Percentiles rank a stretch among this genome's conserved stretches.
phyloP scores from a whole-genome alignment of 768 basidiomycete genomes.

The Calocybe gangraenosa region DNA sequence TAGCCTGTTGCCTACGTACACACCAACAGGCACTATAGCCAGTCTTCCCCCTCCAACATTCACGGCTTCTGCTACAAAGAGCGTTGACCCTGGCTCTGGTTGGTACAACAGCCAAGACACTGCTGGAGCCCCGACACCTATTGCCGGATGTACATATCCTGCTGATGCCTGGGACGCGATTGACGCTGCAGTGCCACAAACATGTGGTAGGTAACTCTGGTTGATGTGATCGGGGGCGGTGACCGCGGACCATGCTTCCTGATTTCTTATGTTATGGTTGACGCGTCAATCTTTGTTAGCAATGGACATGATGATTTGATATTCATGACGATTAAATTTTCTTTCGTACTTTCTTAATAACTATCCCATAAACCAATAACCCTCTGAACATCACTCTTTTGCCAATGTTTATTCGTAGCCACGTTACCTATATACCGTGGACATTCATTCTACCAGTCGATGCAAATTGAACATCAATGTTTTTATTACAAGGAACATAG shows the following conservation, averaged over 20 bases:
- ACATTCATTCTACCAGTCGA: too few relatives aligned
- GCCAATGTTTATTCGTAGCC: too few relatives aligned
- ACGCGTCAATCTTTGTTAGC: too few relatives aligned
- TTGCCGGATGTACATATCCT: constrained; percentile 56
- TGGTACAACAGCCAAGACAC: constrained; percentile 56
- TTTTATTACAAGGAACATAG: too few relatives aligned
- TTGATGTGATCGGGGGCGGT: neutral
- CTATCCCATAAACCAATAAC: neutral
- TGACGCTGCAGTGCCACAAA: constrained; percentile 27
- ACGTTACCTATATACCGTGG: too few relatives aligned
- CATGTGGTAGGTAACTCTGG: constrained; percentile 12
- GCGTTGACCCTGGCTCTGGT: constrained; percentile 41
- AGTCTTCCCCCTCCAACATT: constrained; percentile 47
- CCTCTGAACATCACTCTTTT: too few relatives aligned
- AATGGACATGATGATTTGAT: neutral
- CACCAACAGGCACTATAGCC: constrained; percentile 58
- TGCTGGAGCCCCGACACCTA: constrained; percentile 38
- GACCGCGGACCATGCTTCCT: constrained; percentile 6
- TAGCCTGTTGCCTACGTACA: constrained; percentile 57
- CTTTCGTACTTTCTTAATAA: neutral
- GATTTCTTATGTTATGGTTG: neutral
- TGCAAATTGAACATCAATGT: too few relatives aligned
- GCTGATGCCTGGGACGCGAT: constrained; percentile 41
- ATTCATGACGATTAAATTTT: neutral
- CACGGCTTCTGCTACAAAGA: constrained; percentile 32